Conservation (phyloP, 306 rosid species). For the Morella rubra region DNA sequence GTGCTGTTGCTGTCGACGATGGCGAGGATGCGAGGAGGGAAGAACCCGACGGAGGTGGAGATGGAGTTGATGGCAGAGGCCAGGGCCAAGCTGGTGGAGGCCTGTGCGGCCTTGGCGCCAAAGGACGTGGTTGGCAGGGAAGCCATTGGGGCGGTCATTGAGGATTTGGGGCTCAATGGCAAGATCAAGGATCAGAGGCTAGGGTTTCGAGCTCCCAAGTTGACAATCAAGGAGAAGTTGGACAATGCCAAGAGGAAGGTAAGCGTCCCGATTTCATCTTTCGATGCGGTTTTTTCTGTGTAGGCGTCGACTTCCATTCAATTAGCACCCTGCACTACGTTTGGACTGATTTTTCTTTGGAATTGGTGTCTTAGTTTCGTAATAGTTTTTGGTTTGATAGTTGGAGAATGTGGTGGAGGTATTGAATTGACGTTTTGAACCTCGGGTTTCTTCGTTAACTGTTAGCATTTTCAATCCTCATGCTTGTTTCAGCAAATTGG, state of each 20-base stretch:
- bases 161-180: constrained; percentile 77
- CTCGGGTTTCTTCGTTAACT: not conserved
- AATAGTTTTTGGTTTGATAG: not conserved
- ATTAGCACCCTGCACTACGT: not conserved
- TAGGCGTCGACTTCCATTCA: not conserved
- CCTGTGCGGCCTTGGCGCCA: constrained; percentile 72
- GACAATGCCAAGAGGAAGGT: constrained; percentile 71
- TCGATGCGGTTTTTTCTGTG: not conserved
- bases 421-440: not conserved
- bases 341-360: not conserved
- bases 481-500: not conserved
- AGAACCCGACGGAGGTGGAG: constrained; percentile 63
- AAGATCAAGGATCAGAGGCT: constrained; percentile 68
- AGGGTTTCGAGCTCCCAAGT: constrained; percentile 77
- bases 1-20: constrained; percentile 76
- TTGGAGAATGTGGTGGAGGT: not conserved
- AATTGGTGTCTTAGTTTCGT: not conserved
- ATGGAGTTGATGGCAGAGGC: constrained; percentile 82
- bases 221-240: constrained; percentile 72
- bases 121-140: constrained; percentile 74
- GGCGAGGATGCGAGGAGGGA: constrained; percentile 70
- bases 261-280: constrained; percentile 10
- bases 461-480: not conserved
- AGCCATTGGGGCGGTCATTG: constrained; percentile 65
- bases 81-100: constrained; percentile 55